These are phyloP conservation scores for Crocinoboletus sp. DNA, from an alignment of 1,284 basidiomycete genomes.

Conservation along the genomic window DNA sequence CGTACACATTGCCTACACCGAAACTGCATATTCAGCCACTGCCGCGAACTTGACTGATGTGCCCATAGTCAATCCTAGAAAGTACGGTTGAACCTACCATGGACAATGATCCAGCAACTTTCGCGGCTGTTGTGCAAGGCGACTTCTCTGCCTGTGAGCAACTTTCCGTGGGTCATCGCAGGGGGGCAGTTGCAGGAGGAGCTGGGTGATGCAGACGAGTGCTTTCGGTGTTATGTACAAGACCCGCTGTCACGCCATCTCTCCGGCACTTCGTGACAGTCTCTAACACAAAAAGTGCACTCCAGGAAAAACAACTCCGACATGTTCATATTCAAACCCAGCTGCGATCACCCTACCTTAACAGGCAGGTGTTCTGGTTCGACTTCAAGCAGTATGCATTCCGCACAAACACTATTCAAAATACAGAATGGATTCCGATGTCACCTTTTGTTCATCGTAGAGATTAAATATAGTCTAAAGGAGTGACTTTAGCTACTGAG, in stretches of 20 bases:
- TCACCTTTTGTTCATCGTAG: conserved; percentile 12
- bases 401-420: neutral
- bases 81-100: conserved; percentile 46
- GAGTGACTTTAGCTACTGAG: conserved; percentile 19
- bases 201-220: neutral
- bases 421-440: conserved; percentile 7
- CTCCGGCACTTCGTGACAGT: no score
- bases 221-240: neutral
- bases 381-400: neutral
- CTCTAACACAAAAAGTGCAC: no score
- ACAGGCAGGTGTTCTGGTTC: conserved; percentile 14
- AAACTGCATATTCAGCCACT: conserved; percentile 4
- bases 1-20: conserved; percentile 57
- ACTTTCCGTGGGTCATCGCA: conserved; percentile 21
- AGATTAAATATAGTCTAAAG: conserved; percentile 25
- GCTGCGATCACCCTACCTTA: conserved; percentile 16
- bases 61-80: neutral
- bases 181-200: neutral
- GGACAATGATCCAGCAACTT: conserved; percentile 88
- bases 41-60: neutral
- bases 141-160: conserved; percentile 45
- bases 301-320: conserved; percentile 13
- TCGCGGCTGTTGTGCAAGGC: conserved; percentile 64
- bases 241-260: no score
- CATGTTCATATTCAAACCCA: no score